A percentile compares a stretch with the other conserved stretches of the same genome.
Evolutionary conservation across 2,329 filamentous ascomycete species (phyloP).

Genomic region (Sclerotinia glacialis): DNA sequence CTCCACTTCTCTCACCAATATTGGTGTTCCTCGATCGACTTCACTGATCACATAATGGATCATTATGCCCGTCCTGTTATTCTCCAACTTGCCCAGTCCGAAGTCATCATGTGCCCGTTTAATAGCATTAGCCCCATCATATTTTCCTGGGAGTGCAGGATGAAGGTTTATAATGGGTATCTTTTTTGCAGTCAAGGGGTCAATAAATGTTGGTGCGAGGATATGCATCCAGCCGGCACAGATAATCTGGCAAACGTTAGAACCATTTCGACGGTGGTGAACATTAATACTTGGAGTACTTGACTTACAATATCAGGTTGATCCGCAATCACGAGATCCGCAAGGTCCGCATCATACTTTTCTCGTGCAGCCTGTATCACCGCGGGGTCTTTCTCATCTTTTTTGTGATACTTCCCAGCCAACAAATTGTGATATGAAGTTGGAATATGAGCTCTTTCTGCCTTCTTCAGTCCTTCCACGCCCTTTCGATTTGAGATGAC

Average conservation of each 20-base stretch:
- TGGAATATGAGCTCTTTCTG: constrained; percentile 56
- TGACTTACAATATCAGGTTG: constrained; percentile 48
- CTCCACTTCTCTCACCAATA: constrained; percentile 67
- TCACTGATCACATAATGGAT: constrained; percentile 78
- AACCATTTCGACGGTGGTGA: neutral
- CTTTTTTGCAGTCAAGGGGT: constrained; percentile 52
- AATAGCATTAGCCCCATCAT: constrained; percentile 76
- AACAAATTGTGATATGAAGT: constrained; percentile 66
- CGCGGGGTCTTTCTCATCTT: constrained; percentile 43
- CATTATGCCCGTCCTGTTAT: constrained; percentile 77
- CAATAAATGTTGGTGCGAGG: constrained; percentile 58
- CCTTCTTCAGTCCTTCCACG: constrained; percentile 63
- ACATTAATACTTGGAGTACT: neutral
- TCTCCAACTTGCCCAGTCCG: constrained; percentile 58
- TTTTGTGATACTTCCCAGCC: constrained; percentile 45
- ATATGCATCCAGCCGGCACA: constrained; percentile 73
- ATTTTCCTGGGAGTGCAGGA: constrained; percentile 64
- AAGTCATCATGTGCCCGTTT: constrained; percentile 74
- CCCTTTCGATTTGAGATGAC: constrained; percentile 66
- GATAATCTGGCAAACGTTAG: constrained; percentile 46
- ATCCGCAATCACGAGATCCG: constrained; percentile 52
- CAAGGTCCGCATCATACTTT: constrained; percentile 65
- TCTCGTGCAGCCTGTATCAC: constrained; percentile 51
- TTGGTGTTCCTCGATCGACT: constrained; percentile 75
- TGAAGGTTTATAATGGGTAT: constrained; percentile 68